Evolutionary conservation across 2,329 filamentous ascomycete species (phyloP).

Genomic region (Graphilbum fragrans): DNA sequence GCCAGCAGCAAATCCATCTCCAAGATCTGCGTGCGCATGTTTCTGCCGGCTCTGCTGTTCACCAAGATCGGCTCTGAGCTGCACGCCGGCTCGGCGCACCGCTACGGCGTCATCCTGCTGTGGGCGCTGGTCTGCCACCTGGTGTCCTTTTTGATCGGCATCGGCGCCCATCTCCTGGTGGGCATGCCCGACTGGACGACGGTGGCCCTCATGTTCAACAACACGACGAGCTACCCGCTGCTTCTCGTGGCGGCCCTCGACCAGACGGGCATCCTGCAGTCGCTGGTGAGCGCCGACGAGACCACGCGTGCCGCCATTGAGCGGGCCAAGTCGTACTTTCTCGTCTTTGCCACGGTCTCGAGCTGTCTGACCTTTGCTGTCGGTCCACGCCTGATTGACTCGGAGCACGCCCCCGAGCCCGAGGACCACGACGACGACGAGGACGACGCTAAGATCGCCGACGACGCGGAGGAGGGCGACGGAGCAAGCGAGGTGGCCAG

Average conservation of each 20-base stretch:
- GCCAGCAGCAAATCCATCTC: conserved; percentile 27
- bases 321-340: conserved; percentile 52
- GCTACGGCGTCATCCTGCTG: conserved; percentile 24
- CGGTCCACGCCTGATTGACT: conserved; percentile 45
- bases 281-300: conserved; percentile 29
- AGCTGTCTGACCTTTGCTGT: conserved; percentile 54
- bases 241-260: conserved; percentile 29
- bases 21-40: conserved; percentile 32
- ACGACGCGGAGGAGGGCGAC: not conserved
- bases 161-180: conserved; percentile 21
- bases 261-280: conserved; percentile 41
- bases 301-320: conserved; percentile 35
- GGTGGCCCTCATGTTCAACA: conserved; percentile 34
- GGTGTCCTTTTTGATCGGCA: conserved; percentile 27
- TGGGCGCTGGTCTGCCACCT: conserved; percentile 29
- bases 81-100: conserved; percentile 20
- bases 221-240: conserved; percentile 33
- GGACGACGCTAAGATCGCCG: conserved; percentile 1
- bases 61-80: conserved; percentile 31
- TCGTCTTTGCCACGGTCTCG: conserved; percentile 51
- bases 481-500: not conserved
- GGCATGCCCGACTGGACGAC: conserved; percentile 33
- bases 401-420: conserved; percentile 22
- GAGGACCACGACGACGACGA: conserved; percentile 13
- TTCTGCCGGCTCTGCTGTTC: conserved; percentile 32